Base-by-base conservation (phyloP, 164 flowering plant genomes). In the Annona squamosa region DNA sequence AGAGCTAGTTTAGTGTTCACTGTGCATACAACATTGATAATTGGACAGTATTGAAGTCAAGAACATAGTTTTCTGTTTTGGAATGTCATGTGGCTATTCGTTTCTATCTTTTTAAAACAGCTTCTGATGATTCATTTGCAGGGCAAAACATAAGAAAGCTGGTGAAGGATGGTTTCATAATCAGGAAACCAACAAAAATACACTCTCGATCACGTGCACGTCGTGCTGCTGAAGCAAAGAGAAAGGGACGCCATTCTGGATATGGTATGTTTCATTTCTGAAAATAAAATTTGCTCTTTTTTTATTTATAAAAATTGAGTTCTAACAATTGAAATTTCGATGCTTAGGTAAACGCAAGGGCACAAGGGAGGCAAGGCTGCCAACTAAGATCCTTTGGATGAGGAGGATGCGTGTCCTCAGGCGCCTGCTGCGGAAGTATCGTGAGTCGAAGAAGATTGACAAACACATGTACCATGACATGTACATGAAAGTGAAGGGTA, bases 401-500 rank as follows among this genome's bases (percentile, higher is more conserved):
- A 83, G 78, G 75, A 79, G 75, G 67, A 69, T 81, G 75, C 67
- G 83, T 18, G 81, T 84, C 19, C 65, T 84, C 57, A 19, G 83
- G 46, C 79, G 84, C 19, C 19, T 84, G 67, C 76, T 84, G 19
- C 70, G 76, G 6, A 81, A 81, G 71, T 81, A 81, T 61, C 19
- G 84, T 3, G 80, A 80, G 48, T 46, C 48, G 1, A 56, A 81
- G 69, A 79, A 84, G 73, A 80, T 84, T 2, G 82, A 78, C 65
- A 72, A 65, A 72, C 82, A 80, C 59, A 69, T 78, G 71, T 78
- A 81, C 76, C 80, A 79, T 56, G 82, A 83, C n/a, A 74, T 81
- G 82, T 81, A 79, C 77, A 71, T 76, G 80, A 78, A 65, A 72
- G 84, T 78, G 44, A 84, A 79, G 72, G 86, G 84, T 63, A 81